phyloP scores from a whole-genome alignment of 257 asterid genomes.

The Jasminum sambac region DNA sequence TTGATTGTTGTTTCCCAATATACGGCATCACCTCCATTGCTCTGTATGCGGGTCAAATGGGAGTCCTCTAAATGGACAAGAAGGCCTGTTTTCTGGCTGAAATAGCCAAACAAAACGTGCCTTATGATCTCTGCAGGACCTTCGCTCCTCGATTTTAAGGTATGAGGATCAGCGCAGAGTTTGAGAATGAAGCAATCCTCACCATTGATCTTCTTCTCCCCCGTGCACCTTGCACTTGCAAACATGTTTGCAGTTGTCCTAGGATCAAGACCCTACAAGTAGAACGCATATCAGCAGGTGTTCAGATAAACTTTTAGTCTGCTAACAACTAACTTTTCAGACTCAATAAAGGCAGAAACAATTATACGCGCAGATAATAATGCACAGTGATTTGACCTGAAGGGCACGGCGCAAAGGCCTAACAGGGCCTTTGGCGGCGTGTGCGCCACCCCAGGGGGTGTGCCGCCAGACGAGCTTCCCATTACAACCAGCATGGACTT shows the following conservation, averaged over 20 bases:
- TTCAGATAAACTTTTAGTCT: too few relatives aligned
- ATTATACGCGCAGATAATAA: too few relatives aligned
- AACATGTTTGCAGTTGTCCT: conserved; percentile 75
- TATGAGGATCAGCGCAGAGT: conserved; percentile 62
- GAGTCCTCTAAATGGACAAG: conserved; percentile 79
- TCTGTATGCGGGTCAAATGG: conserved; percentile 64
- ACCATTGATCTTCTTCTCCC: conserved; percentile 67
- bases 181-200: conserved; percentile 77
- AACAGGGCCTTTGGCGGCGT: conserved; percentile 83
- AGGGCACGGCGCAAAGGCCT: conserved; percentile 80
- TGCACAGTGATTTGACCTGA: conserved; percentile 39
- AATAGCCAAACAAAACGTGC: conserved; percentile 71
- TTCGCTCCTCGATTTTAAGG: conserved; percentile 75
- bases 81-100: conserved; percentile 85
- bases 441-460: conserved; percentile 91
- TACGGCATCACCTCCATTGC: conserved; percentile 65
- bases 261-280: conserved; percentile 71
- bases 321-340: too few relatives aligned
- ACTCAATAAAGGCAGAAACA: too few relatives aligned
- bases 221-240: conserved; percentile 57
- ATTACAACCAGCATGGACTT: conserved; percentile 80
- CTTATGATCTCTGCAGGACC: conserved; percentile 72
- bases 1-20: conserved; percentile 76
- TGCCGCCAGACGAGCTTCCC: conserved; percentile 90
- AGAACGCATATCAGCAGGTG: background rate